Conservation (phyloP, 2,329 filamentous ascomycete genomes). For the Botrytis fragariae region DNA sequence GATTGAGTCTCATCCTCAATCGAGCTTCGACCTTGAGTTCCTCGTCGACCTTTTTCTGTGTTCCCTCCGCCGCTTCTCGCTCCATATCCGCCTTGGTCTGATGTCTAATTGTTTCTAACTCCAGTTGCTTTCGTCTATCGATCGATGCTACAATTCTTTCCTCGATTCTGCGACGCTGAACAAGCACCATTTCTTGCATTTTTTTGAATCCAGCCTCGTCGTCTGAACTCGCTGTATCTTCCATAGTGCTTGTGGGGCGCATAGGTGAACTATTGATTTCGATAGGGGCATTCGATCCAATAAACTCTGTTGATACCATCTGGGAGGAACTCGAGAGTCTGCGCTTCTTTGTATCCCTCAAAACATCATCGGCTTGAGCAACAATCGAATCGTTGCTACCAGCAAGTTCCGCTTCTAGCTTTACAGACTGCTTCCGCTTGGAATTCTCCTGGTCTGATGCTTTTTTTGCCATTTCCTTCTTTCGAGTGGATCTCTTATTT, state of each 20-base stretch:
- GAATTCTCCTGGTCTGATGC: neutral
- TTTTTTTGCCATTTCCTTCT: neutral
- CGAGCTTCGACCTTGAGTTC: neutral
- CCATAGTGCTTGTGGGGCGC: neutral
- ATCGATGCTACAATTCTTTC: neutral
- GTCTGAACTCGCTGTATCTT: no score
- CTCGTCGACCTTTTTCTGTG: neutral
- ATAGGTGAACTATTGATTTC: neutral
- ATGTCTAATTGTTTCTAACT: neutral
- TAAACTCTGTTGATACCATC: neutral
- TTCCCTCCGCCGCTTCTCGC: neutral
- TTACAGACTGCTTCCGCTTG: neutral
- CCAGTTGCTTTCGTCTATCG: neutral
- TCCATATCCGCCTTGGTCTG: neutral
- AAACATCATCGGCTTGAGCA: neutral
- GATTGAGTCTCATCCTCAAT: neutral
- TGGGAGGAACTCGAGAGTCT: neutral
- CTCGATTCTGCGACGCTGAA: neutral
- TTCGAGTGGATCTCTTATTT: no score
- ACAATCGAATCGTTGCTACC: no score
- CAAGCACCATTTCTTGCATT: neutral
- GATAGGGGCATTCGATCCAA: neutral
- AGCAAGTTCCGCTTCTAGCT: neutral
- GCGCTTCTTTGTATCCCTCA: neutral
- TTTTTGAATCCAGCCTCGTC: neutral